Base-by-base conservation (phyloP, 768 basidiomycete genomes). In the Suillus occidentalis region DNA sequence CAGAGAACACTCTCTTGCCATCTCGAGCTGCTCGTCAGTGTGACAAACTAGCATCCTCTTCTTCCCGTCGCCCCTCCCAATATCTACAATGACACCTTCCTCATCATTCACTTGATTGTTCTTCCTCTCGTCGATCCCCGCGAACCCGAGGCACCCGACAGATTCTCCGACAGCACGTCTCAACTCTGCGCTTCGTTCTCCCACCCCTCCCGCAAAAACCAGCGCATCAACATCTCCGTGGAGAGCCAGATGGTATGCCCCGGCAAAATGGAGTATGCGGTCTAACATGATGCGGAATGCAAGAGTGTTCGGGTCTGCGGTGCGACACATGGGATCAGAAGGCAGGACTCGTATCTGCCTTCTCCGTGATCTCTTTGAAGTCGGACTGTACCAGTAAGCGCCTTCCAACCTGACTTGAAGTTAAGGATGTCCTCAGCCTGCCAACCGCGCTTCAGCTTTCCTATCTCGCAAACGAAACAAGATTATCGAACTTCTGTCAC, bases 191-290 rank as follows among this genome's bases (percentile, higher is more conserved):
- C 88, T 85, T 68, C 82, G 83, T 76, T 97, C 95, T 0, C 95
- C 95, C 61, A 97, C 93, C 0, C 94, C 94, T 4, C 95, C 94
- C 0, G 91, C 83, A 73, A 96, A 95, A 14, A 95, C 91, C 49
- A 96, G 71, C 2, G 89, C 94, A 73, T 95, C 90, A 13, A 95
- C 84, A 31, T 80, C 65, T 18, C 85, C 85, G 39, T 81, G 81
- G 28, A 95, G 84, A 73, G 91, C 89, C 69, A 93, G 78, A 69
- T 89, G 86, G 74, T 94, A 95, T 56, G 87, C 82, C 7, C 90
- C 93, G 55, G 93, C 75, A 67, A 81, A 94, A 69, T 88, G 83
- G 63, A 92, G 70, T 56, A 96, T 81, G 22, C 94, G 81, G 75
- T 96, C 94, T 12, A 89, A 79, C 70, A 95, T 86, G 40, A 95